Evolutionary conservation across 108 stramenopile species (phyloP), one percentile per base, ranked within the genome.

Genomic region (Skeletonema tropicum): DNA sequence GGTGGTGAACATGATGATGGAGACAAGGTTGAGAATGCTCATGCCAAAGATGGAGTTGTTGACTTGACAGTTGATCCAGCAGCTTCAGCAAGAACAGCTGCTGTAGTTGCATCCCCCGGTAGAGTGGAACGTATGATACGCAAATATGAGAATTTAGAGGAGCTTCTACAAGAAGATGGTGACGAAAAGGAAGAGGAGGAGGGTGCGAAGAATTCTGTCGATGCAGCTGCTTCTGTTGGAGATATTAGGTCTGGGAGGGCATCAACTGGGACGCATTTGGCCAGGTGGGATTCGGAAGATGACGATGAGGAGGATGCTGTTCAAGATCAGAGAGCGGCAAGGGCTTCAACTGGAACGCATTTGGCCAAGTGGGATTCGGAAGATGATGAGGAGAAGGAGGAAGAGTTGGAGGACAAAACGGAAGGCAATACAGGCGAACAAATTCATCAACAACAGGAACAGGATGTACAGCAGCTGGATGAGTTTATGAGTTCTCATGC

Each of bases 401-500:
- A 55, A 23, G 52, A 21, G 23, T 4, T 7, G 23, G 9, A 25
- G 52, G 52, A 23, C 23, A 23, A 6, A 23, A n/a, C 15, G 23
- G 9, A 55, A 25, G 52, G 30, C 3, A 49, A 68, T 26, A 25
- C 25, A 33, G 32, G 38, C 13, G 75, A 36, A 21, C n/a, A 64
- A 6, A 14, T n/a, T 42, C 31, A 38, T 3, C 58, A 49, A 48
- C 36, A 33, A 6, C 42, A 46, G 0, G 32, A 0, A 29, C 1
- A 15, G 14, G 42, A 10, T 15, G n/a, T n/a, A n/a, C n/a, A 89
- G 41, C 64, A 72, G 30, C 60, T 77, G 30, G 82, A 75, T 13
- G 82, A 92, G 70, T 58, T 87, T 39, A 65, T 94, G 61, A 90
- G 89, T 38, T 82, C 90, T 15, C 90, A 92, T 75, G 90, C 89